Base-by-base conservation (phyloP, 208 protist species). In the Porcisia hertigi region DNA sequence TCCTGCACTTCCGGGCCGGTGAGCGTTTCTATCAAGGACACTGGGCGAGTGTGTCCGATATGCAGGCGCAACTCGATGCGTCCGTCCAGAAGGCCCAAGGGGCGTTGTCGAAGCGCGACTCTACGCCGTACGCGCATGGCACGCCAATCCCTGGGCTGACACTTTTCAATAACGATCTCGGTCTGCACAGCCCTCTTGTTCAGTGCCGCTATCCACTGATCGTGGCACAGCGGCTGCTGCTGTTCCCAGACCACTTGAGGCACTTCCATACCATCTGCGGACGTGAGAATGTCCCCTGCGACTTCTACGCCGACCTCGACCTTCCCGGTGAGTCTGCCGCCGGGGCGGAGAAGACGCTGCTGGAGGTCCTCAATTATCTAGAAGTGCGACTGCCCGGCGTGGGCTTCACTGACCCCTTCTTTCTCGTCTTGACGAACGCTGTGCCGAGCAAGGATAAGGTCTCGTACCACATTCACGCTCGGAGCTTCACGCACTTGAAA, bases 221-320 rank as follows among this genome's bases (percentile, higher is more conserved):
- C 41, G 58, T 96, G 16, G 92, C 92, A 23, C 83, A 94, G 79
- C 88, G 92, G 30, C 71, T 96, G 59, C 73, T 96, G 66, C 77
- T 89, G 30, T 94, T 96, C 69, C 88, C 92, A 12, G 87, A 86
- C 69, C 57, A 80, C 59, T 67, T 88, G 39, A 84, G 88, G 2
- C 86, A 94, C 55, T 94, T 93, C 75, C 92, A 96, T 60, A 73
- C 86, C 43, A 69, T 96, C 18, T 91, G 88, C 66, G 88, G 92
- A 25, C 92, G 92, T n/a, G 82, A 92, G 58, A 77, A 87, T 70
- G 88, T 96, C 43, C 92, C 92, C 47, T 96, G 92, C 70, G 92
- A 96, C 80, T 96, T 96, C 77, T 96, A 86, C 69, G 92, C 88
- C 0, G 92, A 96, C 76, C 75, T 96, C 54, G 92, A 96, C 53